Base-by-base conservation (phyloP, 768 basidiomycete species). In the Suillus hirtellus region DNA sequence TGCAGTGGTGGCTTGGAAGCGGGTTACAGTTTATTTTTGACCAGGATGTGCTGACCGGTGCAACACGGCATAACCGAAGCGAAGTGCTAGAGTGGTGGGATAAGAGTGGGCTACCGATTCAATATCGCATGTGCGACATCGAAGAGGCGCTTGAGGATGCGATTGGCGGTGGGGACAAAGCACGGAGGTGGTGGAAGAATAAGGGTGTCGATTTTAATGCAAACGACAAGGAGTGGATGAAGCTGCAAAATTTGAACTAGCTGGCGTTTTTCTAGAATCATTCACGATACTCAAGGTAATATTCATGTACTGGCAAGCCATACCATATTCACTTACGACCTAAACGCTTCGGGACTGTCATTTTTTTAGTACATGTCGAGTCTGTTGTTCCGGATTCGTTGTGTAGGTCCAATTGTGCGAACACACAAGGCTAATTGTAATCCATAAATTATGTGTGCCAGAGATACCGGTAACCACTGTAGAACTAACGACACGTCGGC, bases 81-180 rank as follows among this genome's bases (percentile, higher is more conserved):
- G 89, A 90, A 67, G 89, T 93, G 37, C 77, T 96, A 27, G 88
- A 92, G 65, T 96, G 93, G 93, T 95, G 94, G 94, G 84, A 91
- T 65, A 84, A 84, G 69, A 89, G 85, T 47, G 89, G 89, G 8
- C 78, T 95, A 58, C 83, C 89, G 4, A 86, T 95, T 63, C 90
- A 91, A 69, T 96, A 93, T 75, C 85, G 94, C 60, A 87, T 93
- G 84, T 95, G 93, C 71, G 93, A 96, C 73, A 87, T 96, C 58
- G 93, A 96, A 71, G 93, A 95, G 78, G 93, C 93, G 3, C 74
- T 95, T 68, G 93, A 95, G 72, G 93, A 95, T 67, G 89, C 90
- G 0, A 89, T 92, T 59, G 88, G 89, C 9, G 89, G 88, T n/a
- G 91, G 92, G 14, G 84, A 88, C 65, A 84, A 80, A 54, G 90